Percentiles rank a stretch among this genome's conserved stretches.
Evolutionary conservation across 169 alveolate genomes (phyloP).

Genomic region (Hepatocystis sp.): DNA sequence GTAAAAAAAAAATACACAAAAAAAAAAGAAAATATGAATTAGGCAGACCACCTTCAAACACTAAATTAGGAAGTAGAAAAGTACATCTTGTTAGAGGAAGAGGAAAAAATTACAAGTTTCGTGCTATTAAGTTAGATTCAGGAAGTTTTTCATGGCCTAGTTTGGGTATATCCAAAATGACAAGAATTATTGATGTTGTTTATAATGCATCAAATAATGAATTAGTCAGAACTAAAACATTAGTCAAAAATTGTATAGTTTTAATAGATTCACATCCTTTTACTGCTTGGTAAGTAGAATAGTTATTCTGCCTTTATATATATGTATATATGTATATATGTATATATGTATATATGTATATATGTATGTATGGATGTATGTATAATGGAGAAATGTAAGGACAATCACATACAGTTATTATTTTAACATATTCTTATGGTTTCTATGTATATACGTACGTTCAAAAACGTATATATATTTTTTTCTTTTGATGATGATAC

Average conservation of each 20-base stretch:
- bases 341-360: no score
- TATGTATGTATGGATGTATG: no score
- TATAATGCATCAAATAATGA: conserved; percentile 99
- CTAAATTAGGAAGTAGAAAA: conserved; percentile 96
- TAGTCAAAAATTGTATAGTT: conserved; percentile 98
- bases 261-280: conserved; percentile 99
- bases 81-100: conserved; percentile 97
- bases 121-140: conserved; percentile 98
- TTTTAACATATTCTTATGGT: no score
- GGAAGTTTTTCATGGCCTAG: conserved; percentile 99
- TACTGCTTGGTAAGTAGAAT: conserved; percentile 96
- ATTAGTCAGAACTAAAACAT: conserved; percentile 99
- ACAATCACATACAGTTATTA: neutral
- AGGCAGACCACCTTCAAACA: conserved; percentile 99
- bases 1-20: conserved; percentile 98
- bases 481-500: conserved; percentile 39
- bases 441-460: no score
- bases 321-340: no score
- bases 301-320: no score
- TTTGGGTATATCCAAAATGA: conserved; percentile 90
- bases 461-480: no score
- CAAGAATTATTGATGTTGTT: conserved; percentile 98
- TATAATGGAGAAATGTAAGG: conserved; percentile 1
- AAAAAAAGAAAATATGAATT: conserved; percentile 99
- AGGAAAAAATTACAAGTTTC: conserved; percentile 97